Conservation (phyloP, 306 rosid species). For the Aeschynomene evenia region DNA sequence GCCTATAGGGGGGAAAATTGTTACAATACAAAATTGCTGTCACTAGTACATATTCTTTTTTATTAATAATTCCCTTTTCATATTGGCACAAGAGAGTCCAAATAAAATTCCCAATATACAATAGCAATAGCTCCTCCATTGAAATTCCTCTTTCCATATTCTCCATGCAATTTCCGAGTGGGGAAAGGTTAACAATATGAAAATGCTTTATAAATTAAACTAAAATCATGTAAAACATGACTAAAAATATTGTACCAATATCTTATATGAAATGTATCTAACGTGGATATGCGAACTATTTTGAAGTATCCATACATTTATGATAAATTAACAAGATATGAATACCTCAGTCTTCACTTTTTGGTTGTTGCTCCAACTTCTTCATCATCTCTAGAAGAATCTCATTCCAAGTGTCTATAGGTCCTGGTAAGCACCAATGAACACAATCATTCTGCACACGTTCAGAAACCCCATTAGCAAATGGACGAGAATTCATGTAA, state of each 20-base stretch:
- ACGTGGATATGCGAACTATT: no score
- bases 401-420: conserved; percentile 90
- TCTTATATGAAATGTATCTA: no score
- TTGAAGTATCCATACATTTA: no score
- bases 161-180: neutral
- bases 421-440: conserved; percentile 95
- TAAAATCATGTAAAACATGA: no score
- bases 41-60: neutral
- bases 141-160: neutral
- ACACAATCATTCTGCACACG: conserved; percentile 86
- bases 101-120: neutral
- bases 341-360: conserved; percentile 29
- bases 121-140: neutral
- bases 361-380: conserved; percentile 39
- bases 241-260: no score
- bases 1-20: neutral
- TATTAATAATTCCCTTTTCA: neutral
- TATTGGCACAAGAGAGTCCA: neutral
- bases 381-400: conserved; percentile 54
- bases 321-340: neutral
- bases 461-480: conserved; percentile 45
- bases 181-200: neutral
- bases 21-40: neutral
- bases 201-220: no score
- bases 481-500: conserved; percentile 76